Conservation (phyloP, 139 green algal species). For the Closterium sp. region DNA sequence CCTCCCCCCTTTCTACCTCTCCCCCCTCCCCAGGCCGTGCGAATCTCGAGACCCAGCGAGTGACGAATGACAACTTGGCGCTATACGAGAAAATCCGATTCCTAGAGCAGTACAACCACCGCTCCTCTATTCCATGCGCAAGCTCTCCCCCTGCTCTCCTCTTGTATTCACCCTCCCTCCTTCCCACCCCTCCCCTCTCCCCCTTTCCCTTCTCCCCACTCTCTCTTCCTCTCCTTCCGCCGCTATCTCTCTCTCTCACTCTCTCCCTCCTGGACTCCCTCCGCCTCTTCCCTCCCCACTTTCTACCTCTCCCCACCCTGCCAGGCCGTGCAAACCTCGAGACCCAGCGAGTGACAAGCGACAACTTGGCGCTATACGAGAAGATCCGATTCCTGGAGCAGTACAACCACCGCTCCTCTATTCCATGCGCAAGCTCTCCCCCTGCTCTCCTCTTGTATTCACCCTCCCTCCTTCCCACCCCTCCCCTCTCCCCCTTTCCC, state of each 20-base stretch:
- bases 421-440: neutral
- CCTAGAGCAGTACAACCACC: slow-evolving; percentile 67
- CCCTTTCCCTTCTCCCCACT: too few relatives aligned
- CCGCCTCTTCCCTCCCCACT: neutral
- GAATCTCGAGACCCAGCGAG: slow-evolving; percentile 2
- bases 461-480: neutral
- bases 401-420: too few relatives aligned
- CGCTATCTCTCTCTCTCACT: neutral
- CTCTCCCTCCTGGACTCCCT: too few relatives aligned
- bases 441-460: neutral
- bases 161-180: neutral
- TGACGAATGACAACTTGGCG: slow-evolving; percentile 79
- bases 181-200: neutral
- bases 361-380: slow-evolving; percentile 89
- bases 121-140: too few relatives aligned
- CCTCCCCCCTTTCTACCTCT: neutral
- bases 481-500: too few relatives aligned
- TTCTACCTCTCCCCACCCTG: neutral
- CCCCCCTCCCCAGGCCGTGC: neutral
- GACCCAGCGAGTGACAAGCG: slow-evolving; percentile 53
- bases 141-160: neutral
- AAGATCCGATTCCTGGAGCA: slow-evolving; percentile 78
- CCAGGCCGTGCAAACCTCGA: neutral
- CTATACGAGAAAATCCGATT: slow-evolving; percentile 85
- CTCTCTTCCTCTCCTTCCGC: too few relatives aligned